These are phyloP conservation scores for Pyrenophora teres DNA, from an alignment of 2,329 filamentous ascomycete genomes.

Conservation along the genomic window DNA sequence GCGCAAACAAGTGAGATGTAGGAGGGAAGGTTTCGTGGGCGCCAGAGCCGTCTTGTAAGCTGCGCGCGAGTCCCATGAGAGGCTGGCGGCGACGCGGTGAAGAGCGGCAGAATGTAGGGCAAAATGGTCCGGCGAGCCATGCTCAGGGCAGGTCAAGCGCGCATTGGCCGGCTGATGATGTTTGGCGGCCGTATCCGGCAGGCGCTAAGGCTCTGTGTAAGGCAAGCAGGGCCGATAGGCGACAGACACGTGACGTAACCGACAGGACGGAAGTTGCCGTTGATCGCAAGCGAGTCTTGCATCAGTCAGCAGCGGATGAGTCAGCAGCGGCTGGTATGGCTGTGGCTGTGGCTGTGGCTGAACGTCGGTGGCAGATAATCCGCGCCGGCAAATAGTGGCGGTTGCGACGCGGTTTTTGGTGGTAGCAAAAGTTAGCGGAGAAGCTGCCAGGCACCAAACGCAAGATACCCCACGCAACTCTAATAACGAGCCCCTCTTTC, in stretches of 20 bases:
- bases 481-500: slow-evolving; percentile 21
- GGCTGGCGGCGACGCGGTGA: slow-evolving; percentile 35
- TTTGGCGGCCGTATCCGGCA: slow-evolving; percentile 15
- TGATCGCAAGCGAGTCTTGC: neutral
- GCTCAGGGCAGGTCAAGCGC: slow-evolving; percentile 24
- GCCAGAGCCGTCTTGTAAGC: slow-evolving; percentile 45
- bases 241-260: neutral
- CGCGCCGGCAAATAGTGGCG: slow-evolving; percentile 14
- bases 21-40: slow-evolving; percentile 42
- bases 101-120: slow-evolving; percentile 28
- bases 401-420: slow-evolving; percentile 35
- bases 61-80: slow-evolving; percentile 41
- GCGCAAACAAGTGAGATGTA: slow-evolving; percentile 42
- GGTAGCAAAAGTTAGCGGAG: slow-evolving; percentile 30
- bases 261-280: slow-evolving; percentile 5
- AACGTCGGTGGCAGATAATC: slow-evolving; percentile 17
- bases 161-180: slow-evolving; percentile 19
- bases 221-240: slow-evolving; percentile 6
- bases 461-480: slow-evolving; percentile 35
- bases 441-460: slow-evolving; percentile 31
- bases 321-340: slow-evolving; percentile 2
- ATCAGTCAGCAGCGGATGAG: neutral
- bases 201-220: slow-evolving; percentile 21
- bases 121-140: slow-evolving; percentile 21
- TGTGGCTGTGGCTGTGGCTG: slow-evolving; percentile 16